These are phyloP conservation scores for Rhynchospora tenuis DNA, from an alignment of 176 grass and related monocot species.

Conservation along the genomic window DNA sequence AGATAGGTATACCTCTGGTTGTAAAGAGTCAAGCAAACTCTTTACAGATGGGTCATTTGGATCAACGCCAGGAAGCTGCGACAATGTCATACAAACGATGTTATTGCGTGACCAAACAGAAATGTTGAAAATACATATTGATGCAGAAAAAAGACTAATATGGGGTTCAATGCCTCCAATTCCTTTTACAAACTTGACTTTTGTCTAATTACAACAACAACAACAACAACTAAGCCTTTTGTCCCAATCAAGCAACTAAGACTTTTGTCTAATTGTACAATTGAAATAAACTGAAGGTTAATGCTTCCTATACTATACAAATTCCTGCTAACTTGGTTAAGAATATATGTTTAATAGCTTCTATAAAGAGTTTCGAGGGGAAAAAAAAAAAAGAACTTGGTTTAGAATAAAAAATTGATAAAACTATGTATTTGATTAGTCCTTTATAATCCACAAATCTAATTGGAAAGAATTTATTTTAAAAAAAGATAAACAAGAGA, in stretches of 20 bases:
- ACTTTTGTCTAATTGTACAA: not conserved
- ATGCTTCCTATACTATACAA: not conserved
- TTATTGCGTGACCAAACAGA: constrained; percentile 4
- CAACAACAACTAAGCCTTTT: too few species aligned
- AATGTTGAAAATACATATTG: not conserved
- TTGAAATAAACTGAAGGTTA: not conserved
- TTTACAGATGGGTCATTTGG: constrained; percentile 95
- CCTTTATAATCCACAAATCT: not conserved
- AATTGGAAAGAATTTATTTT: not conserved
- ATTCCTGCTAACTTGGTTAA: too few species aligned
- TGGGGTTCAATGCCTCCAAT: not conserved
- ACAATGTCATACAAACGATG: constrained; percentile 11
- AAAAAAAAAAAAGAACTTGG: too few species aligned
- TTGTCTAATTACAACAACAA: not conserved
- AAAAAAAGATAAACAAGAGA: not conserved
- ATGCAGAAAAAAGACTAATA: not conserved
- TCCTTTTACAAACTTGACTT: not conserved
- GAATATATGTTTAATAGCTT: too few species aligned
- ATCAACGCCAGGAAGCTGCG: constrained; percentile 96
- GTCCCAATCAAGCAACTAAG: too few species aligned
- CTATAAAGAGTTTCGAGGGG: too few species aligned
- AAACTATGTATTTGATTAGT: not conserved
- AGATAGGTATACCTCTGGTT: constrained; percentile 53
- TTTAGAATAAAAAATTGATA: not conserved
- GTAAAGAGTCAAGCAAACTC: constrained; percentile 82